phyloP scores from a whole-genome alignment of 1,284 basidiomycete species.

The Coniophora puteana region DNA sequence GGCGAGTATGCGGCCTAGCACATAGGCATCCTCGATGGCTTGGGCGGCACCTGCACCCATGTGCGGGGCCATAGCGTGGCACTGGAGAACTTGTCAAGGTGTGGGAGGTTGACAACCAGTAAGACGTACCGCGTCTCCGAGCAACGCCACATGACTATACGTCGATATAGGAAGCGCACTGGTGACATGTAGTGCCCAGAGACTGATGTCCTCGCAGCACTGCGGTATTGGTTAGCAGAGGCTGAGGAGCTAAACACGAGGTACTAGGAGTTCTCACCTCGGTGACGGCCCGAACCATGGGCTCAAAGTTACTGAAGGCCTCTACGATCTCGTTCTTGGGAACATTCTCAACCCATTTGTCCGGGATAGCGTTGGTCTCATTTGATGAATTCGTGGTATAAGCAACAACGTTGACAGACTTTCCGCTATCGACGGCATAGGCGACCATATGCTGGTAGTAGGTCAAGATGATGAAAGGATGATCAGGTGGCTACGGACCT shows the following conservation, averaged over 20 bases:
- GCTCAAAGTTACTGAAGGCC: constrained; percentile 35
- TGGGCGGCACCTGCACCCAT: background rate
- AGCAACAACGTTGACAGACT: constrained; percentile 43
- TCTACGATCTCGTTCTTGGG: constrained; percentile 23
- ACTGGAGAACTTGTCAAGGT: too few relatives aligned
- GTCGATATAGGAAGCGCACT: constrained; percentile 22
- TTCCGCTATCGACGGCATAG: too few relatives aligned
- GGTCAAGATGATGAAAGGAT: too few relatives aligned
- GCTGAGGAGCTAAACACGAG: background rate
- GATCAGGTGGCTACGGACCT: constrained; percentile 21
- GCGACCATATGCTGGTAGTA: too few relatives aligned
- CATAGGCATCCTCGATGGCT: constrained; percentile 27
- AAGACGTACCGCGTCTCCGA: constrained; percentile 25
- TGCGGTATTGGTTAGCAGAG: constrained; percentile 3
- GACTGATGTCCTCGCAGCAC: constrained; percentile 4
- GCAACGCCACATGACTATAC: constrained; percentile 20
- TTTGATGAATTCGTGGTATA: constrained; percentile 29
- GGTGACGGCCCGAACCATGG: constrained; percentile 36
- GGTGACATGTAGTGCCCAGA: constrained; percentile 22
- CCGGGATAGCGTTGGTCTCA: constrained; percentile 30
- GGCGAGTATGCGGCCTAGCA: constrained; percentile 25
- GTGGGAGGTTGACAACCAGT: background rate
- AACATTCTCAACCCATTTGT: constrained; percentile 27
- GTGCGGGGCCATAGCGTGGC: constrained; percentile 9
- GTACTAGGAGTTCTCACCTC: constrained; percentile 23